These are phyloP conservation scores for Leccinum subgranulosum DNA, from an alignment of 768 basidiomycete species.

Conservation along the genomic window DNA sequence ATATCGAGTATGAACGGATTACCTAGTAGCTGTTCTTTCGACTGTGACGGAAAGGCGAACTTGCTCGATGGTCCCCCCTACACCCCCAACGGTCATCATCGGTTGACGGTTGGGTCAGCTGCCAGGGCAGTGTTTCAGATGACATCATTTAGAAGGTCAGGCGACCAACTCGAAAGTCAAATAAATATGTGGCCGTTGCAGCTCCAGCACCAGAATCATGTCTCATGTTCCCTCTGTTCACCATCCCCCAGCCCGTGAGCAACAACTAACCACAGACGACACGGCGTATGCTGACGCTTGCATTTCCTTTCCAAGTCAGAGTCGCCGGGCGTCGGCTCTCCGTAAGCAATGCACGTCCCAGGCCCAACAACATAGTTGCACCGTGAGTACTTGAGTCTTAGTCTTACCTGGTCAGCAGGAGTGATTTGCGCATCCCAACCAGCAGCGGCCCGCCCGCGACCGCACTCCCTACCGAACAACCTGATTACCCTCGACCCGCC, in stretches of 20 bases:
- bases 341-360: conserved; percentile 36
- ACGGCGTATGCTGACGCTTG: neutral
- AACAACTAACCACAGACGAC: neutral
- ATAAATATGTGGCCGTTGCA: neutral
- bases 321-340: conserved; percentile 55
- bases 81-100: too few species aligned
- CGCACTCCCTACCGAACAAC: conserved; percentile 15
- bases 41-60: too few species aligned
- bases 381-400: conserved; percentile 23
- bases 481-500: conserved; percentile 57
- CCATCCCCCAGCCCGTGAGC: conserved; percentile 51
- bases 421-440: neutral
- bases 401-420: neutral
- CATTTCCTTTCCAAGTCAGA: conserved; percentile 21
- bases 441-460: neutral
- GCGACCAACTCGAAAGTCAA: neutral
- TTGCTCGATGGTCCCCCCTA: neutral
- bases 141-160: neutral
- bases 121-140: neutral
- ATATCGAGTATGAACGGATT: too few species aligned
- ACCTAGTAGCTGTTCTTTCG: too few species aligned
- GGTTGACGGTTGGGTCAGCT: too few species aligned
- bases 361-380: conserved; percentile 22
- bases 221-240: conserved; percentile 30
- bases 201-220: conserved; percentile 21